A percentile compares a stretch with the other conserved stretches of the same genome.
These are phyloP conservation scores for Ogataea degrootiae DNA, from an alignment of 805 yeast genomes.

Conservation along the genomic window DNA sequence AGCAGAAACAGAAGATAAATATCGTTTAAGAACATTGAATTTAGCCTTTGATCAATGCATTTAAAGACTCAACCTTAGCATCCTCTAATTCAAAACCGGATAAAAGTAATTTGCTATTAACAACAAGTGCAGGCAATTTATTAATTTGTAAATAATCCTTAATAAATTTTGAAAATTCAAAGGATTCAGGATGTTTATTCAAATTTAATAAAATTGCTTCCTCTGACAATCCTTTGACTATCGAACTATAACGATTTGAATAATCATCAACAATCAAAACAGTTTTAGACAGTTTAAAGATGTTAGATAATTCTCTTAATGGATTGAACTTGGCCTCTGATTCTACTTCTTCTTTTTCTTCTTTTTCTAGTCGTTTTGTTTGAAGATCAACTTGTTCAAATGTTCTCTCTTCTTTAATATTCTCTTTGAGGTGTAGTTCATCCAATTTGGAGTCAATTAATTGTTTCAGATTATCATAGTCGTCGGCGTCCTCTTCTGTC, in stretches of 20 bases:
- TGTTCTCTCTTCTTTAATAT: not conserved
- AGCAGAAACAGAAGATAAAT: no score
- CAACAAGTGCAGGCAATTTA: slow-evolving; percentile 7
- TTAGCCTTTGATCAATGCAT: no score
- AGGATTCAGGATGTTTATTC: slow-evolving; percentile 5
- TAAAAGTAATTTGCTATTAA: not conserved
- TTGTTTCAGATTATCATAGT: not conserved
- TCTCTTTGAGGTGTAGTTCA: not conserved
- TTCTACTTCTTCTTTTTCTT: not conserved
- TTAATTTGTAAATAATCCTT: slow-evolving; percentile 4
- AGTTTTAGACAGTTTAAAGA: slow-evolving; percentile 3
- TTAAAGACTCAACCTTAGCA: not conserved
- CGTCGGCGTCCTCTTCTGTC: no score
- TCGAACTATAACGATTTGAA: not conserved
- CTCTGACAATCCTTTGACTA: slow-evolving; percentile 1
- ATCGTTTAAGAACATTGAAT: no score
- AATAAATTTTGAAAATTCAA: slow-evolving; percentile 1
- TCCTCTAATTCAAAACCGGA: not conserved
- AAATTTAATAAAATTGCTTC: slow-evolving; percentile 7
- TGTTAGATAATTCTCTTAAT: slow-evolving; percentile 2
- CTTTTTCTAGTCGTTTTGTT: not conserved
- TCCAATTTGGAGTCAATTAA: not conserved
- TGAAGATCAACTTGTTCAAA: not conserved
- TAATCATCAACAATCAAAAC: slow-evolving; percentile 6
- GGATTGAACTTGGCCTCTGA: not conserved